Conservation (phyloP, 192 early-diverging fungal genomes). For the Coemansia sp. region DNA sequence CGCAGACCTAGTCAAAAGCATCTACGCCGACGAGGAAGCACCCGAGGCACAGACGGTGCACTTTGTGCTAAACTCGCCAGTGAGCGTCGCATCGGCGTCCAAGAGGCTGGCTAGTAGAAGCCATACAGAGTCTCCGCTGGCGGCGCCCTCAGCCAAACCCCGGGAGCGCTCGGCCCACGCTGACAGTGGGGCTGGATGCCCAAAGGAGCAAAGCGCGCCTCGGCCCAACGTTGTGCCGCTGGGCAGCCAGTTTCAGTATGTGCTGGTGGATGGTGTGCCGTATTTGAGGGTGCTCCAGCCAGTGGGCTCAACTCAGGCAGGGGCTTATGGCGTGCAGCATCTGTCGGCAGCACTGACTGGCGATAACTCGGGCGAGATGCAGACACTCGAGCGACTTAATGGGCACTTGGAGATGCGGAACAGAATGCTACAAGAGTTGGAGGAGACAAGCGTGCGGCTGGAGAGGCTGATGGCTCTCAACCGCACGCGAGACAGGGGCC, state of each 20-base stretch:
- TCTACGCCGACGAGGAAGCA: conserved; percentile 6
- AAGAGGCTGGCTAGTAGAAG: background rate
- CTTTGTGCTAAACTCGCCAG: conserved; percentile 29
- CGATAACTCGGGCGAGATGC: background rate
- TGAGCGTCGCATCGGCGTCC: background rate
- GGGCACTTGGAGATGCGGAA: background rate
- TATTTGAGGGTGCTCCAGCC: conserved; percentile 25
- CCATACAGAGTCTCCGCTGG: background rate
- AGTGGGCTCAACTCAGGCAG: background rate
- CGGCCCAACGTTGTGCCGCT: conserved; percentile 21
- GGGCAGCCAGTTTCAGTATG: conserved; percentile 43
- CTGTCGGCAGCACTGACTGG: background rate
- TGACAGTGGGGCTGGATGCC: background rate
- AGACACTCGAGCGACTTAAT: background rate
- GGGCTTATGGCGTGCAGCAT: background rate
- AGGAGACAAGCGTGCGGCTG: background rate
- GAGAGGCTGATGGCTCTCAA: conserved; percentile 2
- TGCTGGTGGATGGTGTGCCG: conserved; percentile 42
- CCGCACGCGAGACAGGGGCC: background rate
- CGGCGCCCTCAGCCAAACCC: background rate
- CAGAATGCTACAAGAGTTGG: conserved; percentile 1
- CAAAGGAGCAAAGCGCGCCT: background rate
- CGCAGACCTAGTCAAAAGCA: conserved; percentile 2
- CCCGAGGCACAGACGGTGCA: conserved; percentile 24
- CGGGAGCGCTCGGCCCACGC: background rate